Base-by-base conservation (phyloP, 192 early-diverging fungal species). In the Entophlyctis luteolus region DNA sequence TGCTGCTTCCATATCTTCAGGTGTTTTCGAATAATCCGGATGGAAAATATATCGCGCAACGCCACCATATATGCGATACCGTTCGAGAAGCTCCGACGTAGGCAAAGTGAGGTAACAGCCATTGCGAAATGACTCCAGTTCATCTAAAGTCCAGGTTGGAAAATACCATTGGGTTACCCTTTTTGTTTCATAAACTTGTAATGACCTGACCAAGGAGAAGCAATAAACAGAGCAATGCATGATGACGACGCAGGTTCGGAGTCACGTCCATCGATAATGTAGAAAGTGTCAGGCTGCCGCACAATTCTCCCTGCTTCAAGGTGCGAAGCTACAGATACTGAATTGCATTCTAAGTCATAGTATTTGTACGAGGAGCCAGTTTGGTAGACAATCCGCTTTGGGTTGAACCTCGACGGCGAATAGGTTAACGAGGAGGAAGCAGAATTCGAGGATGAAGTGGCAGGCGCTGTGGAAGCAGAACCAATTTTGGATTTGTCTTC, bases 41-140 rank as follows among this genome's bases (percentile, higher is more conserved):
- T 70, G 27, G 50, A 70, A 70, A 18, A 70, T 48, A 70, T 39
- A 70, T 37, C 60, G 68, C 55, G 68, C 68, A 31, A 70, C 68
- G 20, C 68, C 68, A 37, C 68, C 68, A 36, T 50, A 70, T 54
- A 38, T 55, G 42, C 68, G 60, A 66, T 70, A 49, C 33, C 68
- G 55, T 49, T 70, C 68, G 4, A 47, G 23, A 16, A 70, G 27
- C 12, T 16, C 38, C n/a, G 23, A 1, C 0, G 32, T 70, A 32
- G 62, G 27, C 31, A 67, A 48, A 39, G 29, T 36, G n/a, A 33
- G 48, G 48, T 70, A 70, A 59, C 68, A 70, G 35, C 59, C 27
- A 23, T 45, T 27, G n/a, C 28, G 68, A 49, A 59, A 70, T 49
- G 12, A 28, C 50, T 71, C 0, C n/a, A 70, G 59, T 49, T 70